Base-by-base conservation (phyloP, 441 rosid species). In the Arabidopsis lyrata region DNA sequence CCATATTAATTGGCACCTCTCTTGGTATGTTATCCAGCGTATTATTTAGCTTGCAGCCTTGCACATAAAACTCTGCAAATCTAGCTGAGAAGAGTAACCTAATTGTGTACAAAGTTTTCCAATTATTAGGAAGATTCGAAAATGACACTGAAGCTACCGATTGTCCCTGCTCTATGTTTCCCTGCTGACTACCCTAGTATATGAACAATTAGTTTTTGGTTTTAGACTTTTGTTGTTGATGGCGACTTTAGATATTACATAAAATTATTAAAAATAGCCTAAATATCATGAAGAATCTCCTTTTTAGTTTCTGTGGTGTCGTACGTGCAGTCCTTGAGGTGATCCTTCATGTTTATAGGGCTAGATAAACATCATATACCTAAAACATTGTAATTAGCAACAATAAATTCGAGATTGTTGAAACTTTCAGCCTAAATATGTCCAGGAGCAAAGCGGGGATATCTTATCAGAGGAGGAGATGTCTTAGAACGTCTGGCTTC, bases 381-480 rank as follows among this genome's bases (percentile, higher is more conserved):
- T 27, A 22, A 52, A 53, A 53, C 27, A 0, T 50, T 53, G 18
- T 53, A 16, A 16, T 13, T 45, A 8, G 38, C 44, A 67, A 50
- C 63, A 56, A 62, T 41, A 20, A 31, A 20, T 27, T 55, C 18
- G 12, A 55, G 55, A 15, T 32, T 65, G 36, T 47, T 34, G 18
- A 72, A 52, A 49, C 10, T 67, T 31, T 72, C 29, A 6, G 74
- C 64, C 67, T 70, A 60, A 56, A 70, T 70, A 77, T 82, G 80
- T 75, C 45, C 83, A 95, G 99, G 99, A 76, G 98, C 96, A 74
- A 91, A 83, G 83, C 91, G 88, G 68, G 99, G 99, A 70, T 95
- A 90, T 83, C 90, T 95, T 71, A 86, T 92, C 78, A 87, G 99
- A 83, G 99, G 99, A 78, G 97, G 96, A 71, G 96, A 92, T 83